Percentiles rank a stretch among this genome's conserved stretches.
These are phyloP conservation scores for Monosporozyma yasuniensis DNA, from an alignment of 805 yeast genomes.

Conservation along the genomic window DNA sequence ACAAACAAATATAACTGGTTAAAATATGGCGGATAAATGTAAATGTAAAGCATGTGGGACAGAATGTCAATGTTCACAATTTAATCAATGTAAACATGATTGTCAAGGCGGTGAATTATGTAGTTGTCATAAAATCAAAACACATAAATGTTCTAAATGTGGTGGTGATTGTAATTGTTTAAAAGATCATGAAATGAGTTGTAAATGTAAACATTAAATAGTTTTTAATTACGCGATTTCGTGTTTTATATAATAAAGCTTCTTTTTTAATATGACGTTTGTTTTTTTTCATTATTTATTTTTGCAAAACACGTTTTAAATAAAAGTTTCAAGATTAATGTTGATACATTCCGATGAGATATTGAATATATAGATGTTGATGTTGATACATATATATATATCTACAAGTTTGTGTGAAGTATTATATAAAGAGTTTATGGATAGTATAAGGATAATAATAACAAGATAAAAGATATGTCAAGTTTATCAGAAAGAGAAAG, in stretches of 20 bases:
- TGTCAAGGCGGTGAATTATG: not conserved
- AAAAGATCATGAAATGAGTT: not conserved
- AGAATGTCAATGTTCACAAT: not conserved
- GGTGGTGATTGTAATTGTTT: not conserved
- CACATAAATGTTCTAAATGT: not conserved
- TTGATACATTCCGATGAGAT: not conserved
- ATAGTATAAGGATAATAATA: no score
- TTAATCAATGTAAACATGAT: not conserved
- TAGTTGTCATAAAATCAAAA: not conserved
- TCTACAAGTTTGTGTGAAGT: no score
- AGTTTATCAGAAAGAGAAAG: no score
- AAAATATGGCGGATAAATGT: not conserved
- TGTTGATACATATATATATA: not conserved
- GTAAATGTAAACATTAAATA: not conserved
- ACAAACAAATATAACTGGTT: not conserved
- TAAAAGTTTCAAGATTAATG: not conserved
- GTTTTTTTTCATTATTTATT: not conserved
- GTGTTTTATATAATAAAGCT: not conserved
- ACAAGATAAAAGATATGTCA: no score
- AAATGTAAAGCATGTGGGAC: slow-evolving; percentile 1
- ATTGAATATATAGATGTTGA: not conserved
- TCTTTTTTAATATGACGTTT: not conserved
- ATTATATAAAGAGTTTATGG: no score
- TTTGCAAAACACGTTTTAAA: not conserved
- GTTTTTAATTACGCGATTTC: not conserved